Percentiles rank a stretch among this genome's conserved stretches.
Evolutionary conservation across 768 basidiomycete genomes (phyloP).

Genomic region (Pisolithus orientalis): DNA sequence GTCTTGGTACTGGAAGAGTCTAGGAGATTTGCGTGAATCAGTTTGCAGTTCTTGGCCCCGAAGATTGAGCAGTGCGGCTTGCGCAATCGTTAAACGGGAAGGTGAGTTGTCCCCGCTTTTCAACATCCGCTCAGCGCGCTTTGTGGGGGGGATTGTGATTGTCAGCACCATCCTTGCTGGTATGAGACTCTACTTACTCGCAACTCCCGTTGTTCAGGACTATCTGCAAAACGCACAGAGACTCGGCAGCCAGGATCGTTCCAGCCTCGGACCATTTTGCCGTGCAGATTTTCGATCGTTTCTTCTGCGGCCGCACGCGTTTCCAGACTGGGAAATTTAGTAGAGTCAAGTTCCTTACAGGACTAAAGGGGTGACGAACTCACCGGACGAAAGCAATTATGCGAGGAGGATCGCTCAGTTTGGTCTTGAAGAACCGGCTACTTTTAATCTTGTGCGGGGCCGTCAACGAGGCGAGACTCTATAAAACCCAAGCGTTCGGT

Average conservation of each 20-base stretch:
- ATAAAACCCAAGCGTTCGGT: background rate
- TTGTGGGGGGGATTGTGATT: background rate
- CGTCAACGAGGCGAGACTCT: conserved; percentile 65
- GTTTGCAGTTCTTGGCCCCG: conserved; percentile 53
- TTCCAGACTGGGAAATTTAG: conserved; percentile 47
- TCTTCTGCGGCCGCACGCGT: conserved; percentile 69
- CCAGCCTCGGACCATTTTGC: conserved; percentile 75
- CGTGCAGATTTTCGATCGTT: conserved; percentile 70
- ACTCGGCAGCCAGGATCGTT: conserved; percentile 72
- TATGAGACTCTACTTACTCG: conserved; percentile 40
- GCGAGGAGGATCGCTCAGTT: conserved; percentile 66
- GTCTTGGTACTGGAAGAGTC: conserved; percentile 8
- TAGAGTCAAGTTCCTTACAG: background rate
- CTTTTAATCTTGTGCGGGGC: conserved; percentile 66
- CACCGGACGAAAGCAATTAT: conserved; percentile 82
- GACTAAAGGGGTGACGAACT: conserved; percentile 6
- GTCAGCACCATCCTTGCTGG: background rate
- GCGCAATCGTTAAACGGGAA: conserved; percentile 66
- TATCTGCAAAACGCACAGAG: conserved; percentile 76
- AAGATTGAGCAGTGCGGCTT: conserved; percentile 70
- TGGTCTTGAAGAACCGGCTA: conserved; percentile 75
- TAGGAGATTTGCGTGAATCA: conserved; percentile 2
- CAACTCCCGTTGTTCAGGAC: conserved; percentile 68
- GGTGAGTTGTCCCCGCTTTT: conserved; percentile 62
- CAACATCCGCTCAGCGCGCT: conserved; percentile 57